Conservation (phyloP, 441 rosid species). For the Populus hybrid region DNA sequence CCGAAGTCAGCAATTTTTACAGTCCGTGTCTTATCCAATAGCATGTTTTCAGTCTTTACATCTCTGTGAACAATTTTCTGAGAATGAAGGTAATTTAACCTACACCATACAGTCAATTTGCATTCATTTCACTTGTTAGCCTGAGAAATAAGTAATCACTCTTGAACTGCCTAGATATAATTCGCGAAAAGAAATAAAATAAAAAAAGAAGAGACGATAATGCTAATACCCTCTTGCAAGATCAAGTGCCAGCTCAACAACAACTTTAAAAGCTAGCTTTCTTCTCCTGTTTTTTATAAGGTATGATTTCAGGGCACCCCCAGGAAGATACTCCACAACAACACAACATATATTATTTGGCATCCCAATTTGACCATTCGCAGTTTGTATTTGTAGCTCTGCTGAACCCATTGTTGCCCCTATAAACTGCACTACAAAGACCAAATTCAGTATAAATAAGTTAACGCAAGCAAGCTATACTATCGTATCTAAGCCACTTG, state of each 20-base stretch:
- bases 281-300: constrained; percentile 80
- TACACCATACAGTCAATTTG: constrained; percentile 24
- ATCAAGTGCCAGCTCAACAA: constrained; percentile 86
- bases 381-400: constrained; percentile 68
- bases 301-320: constrained; percentile 77
- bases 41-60: constrained; percentile 15
- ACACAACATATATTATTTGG: constrained; percentile 59
- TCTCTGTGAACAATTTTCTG: constrained; percentile 96
- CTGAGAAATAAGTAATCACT: constrained; percentile 4
- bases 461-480: background rate
- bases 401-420: constrained; percentile 95
- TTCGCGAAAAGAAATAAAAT: background rate
- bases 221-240: constrained; percentile 81
- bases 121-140: background rate
- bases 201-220: constrained; percentile 5
- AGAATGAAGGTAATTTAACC: constrained; percentile 92
- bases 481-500: background rate
- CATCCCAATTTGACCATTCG: constrained; percentile 70
- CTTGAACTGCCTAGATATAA: constrained; percentile 1
- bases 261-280: constrained; percentile 88
- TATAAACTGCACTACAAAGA: constrained; percentile 54
- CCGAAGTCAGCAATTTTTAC: too few species aligned
- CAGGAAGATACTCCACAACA: constrained; percentile 51
- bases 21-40: too few species aligned
- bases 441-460: constrained; percentile 15